These are phyloP conservation scores for Penicillium corylophilum DNA, from an alignment of 2,329 filamentous ascomycete genomes.

Conservation along the genomic window DNA sequence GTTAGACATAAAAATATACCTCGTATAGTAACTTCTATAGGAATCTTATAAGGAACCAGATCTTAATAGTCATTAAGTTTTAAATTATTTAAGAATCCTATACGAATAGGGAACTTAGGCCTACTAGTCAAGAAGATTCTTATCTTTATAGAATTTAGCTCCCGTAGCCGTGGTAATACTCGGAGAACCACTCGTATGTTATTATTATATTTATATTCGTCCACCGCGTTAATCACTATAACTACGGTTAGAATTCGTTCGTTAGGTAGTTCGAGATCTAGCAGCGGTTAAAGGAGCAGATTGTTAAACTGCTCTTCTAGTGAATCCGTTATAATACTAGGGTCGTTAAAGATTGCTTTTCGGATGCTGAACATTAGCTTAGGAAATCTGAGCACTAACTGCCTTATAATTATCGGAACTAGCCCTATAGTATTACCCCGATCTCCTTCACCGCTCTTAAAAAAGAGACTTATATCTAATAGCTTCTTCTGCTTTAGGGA, in stretches of 20 bases:
- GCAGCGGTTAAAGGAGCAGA: slow-evolving; percentile 16
- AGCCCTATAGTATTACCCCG: slow-evolving; percentile 35
- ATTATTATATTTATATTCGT: background rate
- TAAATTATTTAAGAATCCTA: slow-evolving; percentile 18
- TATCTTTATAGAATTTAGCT: slow-evolving; percentile 1
- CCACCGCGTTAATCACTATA: background rate
- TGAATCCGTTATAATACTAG: slow-evolving; percentile 19
- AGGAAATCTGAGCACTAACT: slow-evolving; percentile 33
- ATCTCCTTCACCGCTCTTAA: slow-evolving; percentile 44
- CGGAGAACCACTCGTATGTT: background rate
- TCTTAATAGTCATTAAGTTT: slow-evolving; percentile 14
- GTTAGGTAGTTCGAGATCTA: background rate
- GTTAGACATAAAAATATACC: slow-evolving; percentile 12
- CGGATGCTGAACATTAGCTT: slow-evolving; percentile 17
- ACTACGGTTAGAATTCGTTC: background rate
- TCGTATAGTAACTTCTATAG: slow-evolving; percentile 14
- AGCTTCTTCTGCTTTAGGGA: slow-evolving; percentile 9
- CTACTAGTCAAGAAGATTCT: slow-evolving; percentile 24
- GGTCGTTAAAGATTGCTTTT: slow-evolving; percentile 20
- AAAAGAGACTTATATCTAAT: slow-evolving; percentile 35
- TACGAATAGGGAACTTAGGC: slow-evolving; percentile 20
- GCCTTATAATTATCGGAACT: slow-evolving; percentile 34
- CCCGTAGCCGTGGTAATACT: background rate
- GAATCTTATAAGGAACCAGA: slow-evolving; percentile 19
- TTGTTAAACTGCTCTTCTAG: slow-evolving; percentile 26